These are phyloP conservation scores for Neonectria hederae DNA, from an alignment of 2,329 filamentous ascomycete genomes.

Conservation along the genomic window DNA sequence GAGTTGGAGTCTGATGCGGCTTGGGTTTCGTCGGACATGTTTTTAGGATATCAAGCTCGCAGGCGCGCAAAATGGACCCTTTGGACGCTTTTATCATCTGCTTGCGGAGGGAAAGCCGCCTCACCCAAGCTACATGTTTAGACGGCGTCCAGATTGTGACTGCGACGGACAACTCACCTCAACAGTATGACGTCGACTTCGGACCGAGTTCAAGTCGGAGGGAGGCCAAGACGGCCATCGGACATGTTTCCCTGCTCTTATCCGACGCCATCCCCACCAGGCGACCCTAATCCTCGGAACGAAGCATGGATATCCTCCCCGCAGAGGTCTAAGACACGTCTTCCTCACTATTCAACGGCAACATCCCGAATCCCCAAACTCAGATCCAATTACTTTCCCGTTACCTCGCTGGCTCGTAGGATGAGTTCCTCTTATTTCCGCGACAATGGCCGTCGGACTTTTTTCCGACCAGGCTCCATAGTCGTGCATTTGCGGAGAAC, in stretches of 20 bases:
- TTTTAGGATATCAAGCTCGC: constrained; percentile 5
- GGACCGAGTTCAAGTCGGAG: background rate
- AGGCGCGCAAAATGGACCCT: constrained; percentile 15
- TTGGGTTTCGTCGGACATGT: background rate
- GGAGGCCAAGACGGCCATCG: background rate
- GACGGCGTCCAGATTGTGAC: background rate
- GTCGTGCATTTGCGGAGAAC: constrained; percentile 26
- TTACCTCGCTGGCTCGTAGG: background rate
- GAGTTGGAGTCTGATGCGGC: background rate
- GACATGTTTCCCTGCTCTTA: constrained; percentile 11
- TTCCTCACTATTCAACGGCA: constrained; percentile 12
- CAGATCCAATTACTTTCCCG: background rate
- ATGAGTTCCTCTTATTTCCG: background rate
- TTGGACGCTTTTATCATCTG: constrained; percentile 4
- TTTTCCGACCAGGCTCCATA: constrained; percentile 32
- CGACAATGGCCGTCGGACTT: constrained; percentile 25
- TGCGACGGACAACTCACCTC: constrained; percentile 1
- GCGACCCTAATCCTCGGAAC: background rate
- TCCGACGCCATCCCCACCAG: background rate
- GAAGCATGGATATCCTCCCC: constrained; percentile 11
- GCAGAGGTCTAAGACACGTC: background rate
- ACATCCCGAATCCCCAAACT: background rate
- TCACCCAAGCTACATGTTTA: background rate
- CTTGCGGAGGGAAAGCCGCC: constrained; percentile 30
- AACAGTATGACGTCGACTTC: constrained; percentile 4